Conservation (phyloP, 139 green algal genomes). For the Micractinium sp. region DNA sequence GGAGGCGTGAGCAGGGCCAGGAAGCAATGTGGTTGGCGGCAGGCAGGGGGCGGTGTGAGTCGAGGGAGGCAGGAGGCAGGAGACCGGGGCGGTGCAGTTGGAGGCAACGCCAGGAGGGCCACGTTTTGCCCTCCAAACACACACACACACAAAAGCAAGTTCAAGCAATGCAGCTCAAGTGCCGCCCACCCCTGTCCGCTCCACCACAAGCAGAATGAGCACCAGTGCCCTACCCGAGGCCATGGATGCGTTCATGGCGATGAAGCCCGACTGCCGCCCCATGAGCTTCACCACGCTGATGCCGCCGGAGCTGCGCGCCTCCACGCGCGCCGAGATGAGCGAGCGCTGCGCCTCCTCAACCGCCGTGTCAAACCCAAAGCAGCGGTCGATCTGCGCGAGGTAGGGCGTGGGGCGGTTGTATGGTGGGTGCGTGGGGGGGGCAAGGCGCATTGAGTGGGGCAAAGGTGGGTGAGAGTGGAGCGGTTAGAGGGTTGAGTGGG, state of each 20-base stretch:
- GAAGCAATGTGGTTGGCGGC: too few species aligned
- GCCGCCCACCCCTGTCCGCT: too few species aligned
- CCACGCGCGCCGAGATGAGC: conserved; percentile 94
- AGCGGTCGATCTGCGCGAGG: conserved; percentile 66
- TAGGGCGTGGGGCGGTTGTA: not conserved
- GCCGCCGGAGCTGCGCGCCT: conserved; percentile 84
- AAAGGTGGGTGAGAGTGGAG: too few species aligned
- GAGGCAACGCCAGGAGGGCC: too few species aligned
- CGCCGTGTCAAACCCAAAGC: conserved; percentile 93
- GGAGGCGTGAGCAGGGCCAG: not conserved
- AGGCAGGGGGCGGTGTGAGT: not conserved
- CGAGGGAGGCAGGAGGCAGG: too few species aligned
- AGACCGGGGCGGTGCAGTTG: too few species aligned
- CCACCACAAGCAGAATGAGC: too few species aligned
- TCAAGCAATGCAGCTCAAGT: too few species aligned
- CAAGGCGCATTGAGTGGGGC: too few species aligned
- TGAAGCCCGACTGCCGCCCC: conserved; percentile 96
- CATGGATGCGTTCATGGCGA: conserved; percentile 96
- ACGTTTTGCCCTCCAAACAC: too few species aligned
- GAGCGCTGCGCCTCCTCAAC: conserved; percentile 96
- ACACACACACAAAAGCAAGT: too few species aligned
- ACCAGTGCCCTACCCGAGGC: conserved; percentile 62
- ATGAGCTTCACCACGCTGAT: conserved; percentile 99
- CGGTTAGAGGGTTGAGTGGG: not conserved
- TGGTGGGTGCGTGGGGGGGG: too few species aligned